Conservation (phyloP, 352 stramenopile species). For the Pythium rishiriense region DNA sequence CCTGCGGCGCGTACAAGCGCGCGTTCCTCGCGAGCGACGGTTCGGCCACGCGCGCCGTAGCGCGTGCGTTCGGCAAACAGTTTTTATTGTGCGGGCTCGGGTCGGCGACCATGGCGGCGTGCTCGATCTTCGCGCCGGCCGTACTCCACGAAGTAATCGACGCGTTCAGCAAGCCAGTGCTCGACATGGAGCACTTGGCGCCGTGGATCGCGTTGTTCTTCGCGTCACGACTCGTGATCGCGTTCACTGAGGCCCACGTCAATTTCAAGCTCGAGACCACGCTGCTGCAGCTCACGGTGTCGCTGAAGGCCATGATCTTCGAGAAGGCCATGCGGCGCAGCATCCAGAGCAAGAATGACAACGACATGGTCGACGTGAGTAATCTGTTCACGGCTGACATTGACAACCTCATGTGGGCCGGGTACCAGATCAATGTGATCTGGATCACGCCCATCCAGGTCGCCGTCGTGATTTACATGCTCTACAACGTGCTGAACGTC, state of each 20-base stretch:
- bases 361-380: conserved; percentile 60
- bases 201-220: conserved; percentile 31
- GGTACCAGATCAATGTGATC: conserved; percentile 37
- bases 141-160: conserved; percentile 33
- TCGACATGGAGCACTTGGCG: conserved; percentile 21
- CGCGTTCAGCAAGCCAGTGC: conserved; percentile 14
- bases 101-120: conserved; percentile 8
- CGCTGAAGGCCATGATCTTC: conserved; percentile 31
- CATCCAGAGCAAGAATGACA: conserved; percentile 24
- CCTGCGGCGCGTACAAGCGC: not conserved
- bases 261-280: conserved; percentile 26
- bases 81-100: conserved; percentile 23
- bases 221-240: conserved; percentile 30
- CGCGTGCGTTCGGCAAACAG: conserved; percentile 1
- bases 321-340: conserved; percentile 32
- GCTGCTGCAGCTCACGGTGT: conserved; percentile 26
- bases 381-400: conserved; percentile 92
- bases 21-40: not conserved
- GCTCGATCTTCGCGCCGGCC: conserved; percentile 20
- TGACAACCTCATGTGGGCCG: conserved; percentile 39
- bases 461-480: conserved; percentile 32
- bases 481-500: conserved; percentile 32
- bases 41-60: conserved; percentile 8
- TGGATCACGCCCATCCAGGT: conserved; percentile 39
- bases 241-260: conserved; percentile 23